These are phyloP conservation scores for Wallacemonas collosoma DNA, from an alignment of 208 protist genomes.

Conservation along the genomic window DNA sequence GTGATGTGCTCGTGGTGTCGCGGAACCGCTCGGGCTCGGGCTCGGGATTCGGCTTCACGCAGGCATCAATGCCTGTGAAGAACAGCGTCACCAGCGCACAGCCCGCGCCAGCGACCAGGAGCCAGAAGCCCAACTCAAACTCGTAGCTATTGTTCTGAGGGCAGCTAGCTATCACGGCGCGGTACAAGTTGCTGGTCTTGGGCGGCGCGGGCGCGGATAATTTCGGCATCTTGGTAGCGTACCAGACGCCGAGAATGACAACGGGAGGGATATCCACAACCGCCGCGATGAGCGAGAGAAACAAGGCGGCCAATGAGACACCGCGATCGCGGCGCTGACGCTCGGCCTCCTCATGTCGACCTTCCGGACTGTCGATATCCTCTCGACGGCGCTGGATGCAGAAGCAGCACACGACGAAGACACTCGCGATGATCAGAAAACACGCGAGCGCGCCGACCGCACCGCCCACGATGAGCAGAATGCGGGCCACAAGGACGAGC, in stretches of 20 bases:
- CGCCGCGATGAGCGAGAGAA: slow-evolving; percentile 8
- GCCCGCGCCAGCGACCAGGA: slow-evolving; percentile 17
- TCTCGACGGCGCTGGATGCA: slow-evolving; percentile 13
- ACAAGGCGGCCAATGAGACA: slow-evolving; percentile 1
- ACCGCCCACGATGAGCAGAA: slow-evolving; percentile 11
- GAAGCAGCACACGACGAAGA: slow-evolving; percentile 18
- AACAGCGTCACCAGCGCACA: slow-evolving; percentile 12
- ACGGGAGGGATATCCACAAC: slow-evolving; percentile 9
- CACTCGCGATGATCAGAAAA: slow-evolving; percentile 7
- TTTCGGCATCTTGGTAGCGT: slow-evolving; percentile 11
- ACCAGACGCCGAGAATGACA: slow-evolving; percentile 20
- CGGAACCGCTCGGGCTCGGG: background rate
- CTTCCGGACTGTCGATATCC: slow-evolving; percentile 12
- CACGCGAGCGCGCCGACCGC: background rate
- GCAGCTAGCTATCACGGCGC: slow-evolving; percentile 1
- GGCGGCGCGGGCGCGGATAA: background rate
- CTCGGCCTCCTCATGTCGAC: slow-evolving; percentile 15
- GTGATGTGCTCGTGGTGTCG: background rate
- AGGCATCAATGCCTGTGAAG: slow-evolving; percentile 10
- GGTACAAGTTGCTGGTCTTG: slow-evolving; percentile 6
- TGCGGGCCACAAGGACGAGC: slow-evolving; percentile 4
- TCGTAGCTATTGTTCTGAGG: background rate
- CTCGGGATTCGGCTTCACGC: slow-evolving; percentile 11
- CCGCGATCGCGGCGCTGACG: slow-evolving; percentile 13
- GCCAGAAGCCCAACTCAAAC: slow-evolving; percentile 17